Conservation (phyloP, 2,329 filamentous ascomycete genomes). For the Colletotrichum chlorophyti region DNA sequence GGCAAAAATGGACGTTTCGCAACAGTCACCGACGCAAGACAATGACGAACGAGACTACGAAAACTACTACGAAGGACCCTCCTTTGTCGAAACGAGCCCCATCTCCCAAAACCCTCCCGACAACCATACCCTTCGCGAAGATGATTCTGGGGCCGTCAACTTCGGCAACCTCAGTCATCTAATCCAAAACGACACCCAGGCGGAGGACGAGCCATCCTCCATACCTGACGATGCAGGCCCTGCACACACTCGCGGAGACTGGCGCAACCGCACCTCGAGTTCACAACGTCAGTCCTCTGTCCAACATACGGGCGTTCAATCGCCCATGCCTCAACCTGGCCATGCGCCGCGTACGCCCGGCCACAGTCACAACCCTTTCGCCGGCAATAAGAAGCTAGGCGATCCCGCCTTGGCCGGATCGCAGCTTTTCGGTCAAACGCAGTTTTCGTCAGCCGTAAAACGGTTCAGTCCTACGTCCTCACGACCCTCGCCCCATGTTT, state of each 20-base stretch:
- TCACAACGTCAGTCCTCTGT: slow-evolving; percentile 40
- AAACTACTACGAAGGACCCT: slow-evolving; percentile 35
- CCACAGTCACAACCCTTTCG: slow-evolving; percentile 56
- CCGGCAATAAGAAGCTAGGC: slow-evolving; percentile 39
- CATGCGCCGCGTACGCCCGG: slow-evolving; percentile 56
- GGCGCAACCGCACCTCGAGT: slow-evolving; percentile 43
- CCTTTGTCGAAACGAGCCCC: slow-evolving; percentile 26
- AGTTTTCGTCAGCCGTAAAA: slow-evolving; percentile 59
- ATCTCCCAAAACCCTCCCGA: slow-evolving; percentile 31
- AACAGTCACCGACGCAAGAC: slow-evolving; percentile 61
- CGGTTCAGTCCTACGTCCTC: slow-evolving; percentile 63
- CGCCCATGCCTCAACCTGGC: slow-evolving; percentile 38
- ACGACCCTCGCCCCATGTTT: slow-evolving; percentile 59
- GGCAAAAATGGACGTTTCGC: slow-evolving; percentile 53
- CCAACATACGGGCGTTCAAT: slow-evolving; percentile 28
- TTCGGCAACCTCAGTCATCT: slow-evolving; percentile 47
- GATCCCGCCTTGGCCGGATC: slow-evolving; percentile 46
- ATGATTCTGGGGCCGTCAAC: slow-evolving; percentile 58
- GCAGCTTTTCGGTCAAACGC: slow-evolving; percentile 63
- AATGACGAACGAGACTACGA: slow-evolving; percentile 64
- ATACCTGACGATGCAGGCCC: slow-evolving; percentile 40
- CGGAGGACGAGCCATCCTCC: slow-evolving; percentile 45
- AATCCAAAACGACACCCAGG: slow-evolving; percentile 46
- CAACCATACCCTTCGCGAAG: slow-evolving; percentile 47
- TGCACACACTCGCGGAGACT: slow-evolving; percentile 45